Evolutionary conservation across 2,329 filamentous ascomycete genomes (phyloP), one percentile per base, ranked within the genome.

Genomic region (Neonectria punicea): DNA sequence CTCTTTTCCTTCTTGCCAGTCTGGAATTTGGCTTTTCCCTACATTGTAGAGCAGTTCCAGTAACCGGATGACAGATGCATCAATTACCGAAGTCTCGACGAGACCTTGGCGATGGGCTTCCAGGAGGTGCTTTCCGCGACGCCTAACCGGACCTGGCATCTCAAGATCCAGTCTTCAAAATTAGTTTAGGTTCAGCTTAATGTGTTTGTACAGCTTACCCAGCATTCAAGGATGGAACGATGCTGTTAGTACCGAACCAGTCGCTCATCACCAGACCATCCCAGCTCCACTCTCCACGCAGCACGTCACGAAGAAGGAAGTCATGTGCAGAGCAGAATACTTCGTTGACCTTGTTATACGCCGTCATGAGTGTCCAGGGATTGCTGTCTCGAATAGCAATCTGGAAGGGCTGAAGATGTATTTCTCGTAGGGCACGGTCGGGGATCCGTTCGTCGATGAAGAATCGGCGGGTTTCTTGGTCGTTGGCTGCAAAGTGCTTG

Each of bases 211-310:
- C 9, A 14, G 2, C 50, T 14, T 50, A 63, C 66, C 68, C 68
- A 39, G 76, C 75, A n/a, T 73, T 73, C 14, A 75, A 75, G 50
- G 72, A 76, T 51, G 74, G 72, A 3, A 70, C 74, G 13, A 76
- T 61, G n/a, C 60, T 67, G 13, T 70, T 69, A 0, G 68, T 69
- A 2, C 68, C 76, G 34, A 74, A 81, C 82, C 82, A 84, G 70
- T 84, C 82, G 67, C 80, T 83, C 78, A 84, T 82, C 10, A 82
- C 74, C 7, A 82, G 66, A 0, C 82, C 82, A 16, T 83, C 74
- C 70, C 76, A 84, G 1, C 76, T 77, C 82, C 82, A 84, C 66
- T 83, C 80, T 2, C 74, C 74, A 50, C 82, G 76, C 34, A 83
- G 72, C n/a, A 83, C 77, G 25, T 77, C 75, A 20, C 76, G 71